phyloP scores from a whole-genome alignment of 768 basidiomycete genomes.

The Candolleomyces eurysporus region DNA sequence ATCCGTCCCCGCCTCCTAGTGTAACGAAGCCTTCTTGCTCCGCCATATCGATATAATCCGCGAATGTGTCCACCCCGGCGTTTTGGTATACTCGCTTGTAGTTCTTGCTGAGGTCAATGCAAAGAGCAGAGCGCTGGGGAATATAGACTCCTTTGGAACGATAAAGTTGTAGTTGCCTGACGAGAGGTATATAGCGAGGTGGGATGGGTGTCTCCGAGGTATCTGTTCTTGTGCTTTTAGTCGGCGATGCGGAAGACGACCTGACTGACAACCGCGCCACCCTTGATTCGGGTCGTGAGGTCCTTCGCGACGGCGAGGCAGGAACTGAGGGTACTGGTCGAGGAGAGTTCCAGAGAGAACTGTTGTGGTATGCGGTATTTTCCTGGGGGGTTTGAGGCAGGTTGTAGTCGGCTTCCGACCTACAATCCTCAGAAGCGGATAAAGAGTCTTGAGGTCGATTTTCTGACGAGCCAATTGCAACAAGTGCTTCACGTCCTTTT shows the following conservation, averaged over 20 bases:
- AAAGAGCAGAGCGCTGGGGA: background rate
- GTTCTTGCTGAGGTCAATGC: conserved; percentile 2
- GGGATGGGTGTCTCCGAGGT: background rate
- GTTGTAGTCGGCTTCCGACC: background rate
- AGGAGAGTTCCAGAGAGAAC: background rate
- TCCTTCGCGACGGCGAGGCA: background rate
- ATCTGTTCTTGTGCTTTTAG: background rate
- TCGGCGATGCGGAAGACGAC: background rate
- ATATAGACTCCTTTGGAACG: conserved; percentile 1
- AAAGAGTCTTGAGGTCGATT: background rate
- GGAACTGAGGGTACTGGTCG: background rate
- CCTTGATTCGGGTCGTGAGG: too few species aligned
- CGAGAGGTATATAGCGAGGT: background rate
- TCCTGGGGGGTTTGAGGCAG: background rate
- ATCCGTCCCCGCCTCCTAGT: background rate
- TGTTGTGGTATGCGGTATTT: background rate
- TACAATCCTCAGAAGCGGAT: background rate
- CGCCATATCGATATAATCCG: conserved; percentile 3
- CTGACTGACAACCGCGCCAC: too few species aligned
- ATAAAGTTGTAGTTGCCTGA: conserved; percentile 6
- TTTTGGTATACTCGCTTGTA: conserved; percentile 11
- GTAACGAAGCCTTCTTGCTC: conserved; percentile 10
- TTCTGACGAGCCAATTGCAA: background rate
- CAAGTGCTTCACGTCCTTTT: background rate
- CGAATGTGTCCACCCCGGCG: conserved; percentile 10